Conservation (phyloP, 164 flowering plant species). For the Hamamelis virginiana region DNA sequence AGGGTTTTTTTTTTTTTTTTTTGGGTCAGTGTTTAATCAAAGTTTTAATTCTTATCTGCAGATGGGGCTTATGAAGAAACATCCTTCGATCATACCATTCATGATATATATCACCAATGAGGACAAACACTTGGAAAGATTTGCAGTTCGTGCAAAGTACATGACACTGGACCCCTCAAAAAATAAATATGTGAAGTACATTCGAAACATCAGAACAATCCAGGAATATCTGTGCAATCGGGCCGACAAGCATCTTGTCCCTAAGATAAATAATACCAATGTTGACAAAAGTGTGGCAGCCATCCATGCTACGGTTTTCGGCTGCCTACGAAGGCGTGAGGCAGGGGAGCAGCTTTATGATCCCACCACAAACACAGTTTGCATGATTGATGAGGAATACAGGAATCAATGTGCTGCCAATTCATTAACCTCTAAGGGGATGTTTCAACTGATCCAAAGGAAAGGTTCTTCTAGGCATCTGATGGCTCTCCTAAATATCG, state of each 20-base stretch:
- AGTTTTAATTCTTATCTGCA: constrained; percentile 20
- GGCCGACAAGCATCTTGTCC: constrained; percentile 90
- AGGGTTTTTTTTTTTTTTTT: no score
- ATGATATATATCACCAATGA: constrained; percentile 87
- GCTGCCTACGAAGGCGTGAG: constrained; percentile 79
- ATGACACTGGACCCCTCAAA: constrained; percentile 92
- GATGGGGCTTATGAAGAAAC: constrained; percentile 97
- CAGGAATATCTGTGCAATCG: constrained; percentile 83
- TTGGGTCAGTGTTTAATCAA: neutral
- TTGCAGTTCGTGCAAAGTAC: constrained; percentile 92
- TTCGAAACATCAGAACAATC: constrained; percentile 80
- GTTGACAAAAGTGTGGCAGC: constrained; percentile 93
- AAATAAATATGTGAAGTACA: constrained; percentile 87
- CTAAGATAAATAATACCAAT: constrained; percentile 86
- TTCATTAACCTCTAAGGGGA: constrained; percentile 77
- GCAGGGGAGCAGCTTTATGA: constrained; percentile 81
- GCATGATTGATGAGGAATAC: constrained; percentile 70
- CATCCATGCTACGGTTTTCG: constrained; percentile 88
- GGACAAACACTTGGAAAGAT: constrained; percentile 82
- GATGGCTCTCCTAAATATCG: constrained; percentile 80
- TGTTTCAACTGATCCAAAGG: constrained; percentile 85
- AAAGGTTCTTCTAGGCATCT: constrained; percentile 81
- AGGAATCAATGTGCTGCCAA: constrained; percentile 78
- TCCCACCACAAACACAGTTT: constrained; percentile 63
- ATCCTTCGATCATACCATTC: constrained; percentile 86